phyloP scores from a whole-genome alignment of 257 asterid species.

The Forsythia viridissima region DNA sequence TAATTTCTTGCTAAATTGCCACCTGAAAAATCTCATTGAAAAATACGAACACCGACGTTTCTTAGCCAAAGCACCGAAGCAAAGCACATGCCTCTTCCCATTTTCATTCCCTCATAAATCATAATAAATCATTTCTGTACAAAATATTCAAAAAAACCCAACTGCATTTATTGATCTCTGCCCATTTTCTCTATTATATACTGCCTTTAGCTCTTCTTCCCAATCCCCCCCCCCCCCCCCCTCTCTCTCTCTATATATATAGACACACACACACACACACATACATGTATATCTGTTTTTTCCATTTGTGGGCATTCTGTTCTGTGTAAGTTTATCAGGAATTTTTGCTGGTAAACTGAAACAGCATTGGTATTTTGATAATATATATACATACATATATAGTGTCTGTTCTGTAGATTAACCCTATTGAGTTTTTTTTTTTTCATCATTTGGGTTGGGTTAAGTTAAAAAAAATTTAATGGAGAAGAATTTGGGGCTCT shows the following conservation, averaged over 20 bases:
- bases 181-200: constrained; percentile 40
- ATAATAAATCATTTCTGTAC: neutral
- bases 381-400: neutral
- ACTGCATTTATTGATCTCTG: constrained; percentile 39
- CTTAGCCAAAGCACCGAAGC: constrained; percentile 37
- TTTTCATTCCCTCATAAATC: constrained; percentile 2
- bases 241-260: constrained; percentile 4
- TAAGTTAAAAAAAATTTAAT: neutral
- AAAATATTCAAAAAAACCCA: constrained; percentile 1
- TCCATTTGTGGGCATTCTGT: neutral
- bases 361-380: constrained; percentile 24
- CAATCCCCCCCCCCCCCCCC: neutral
- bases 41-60: constrained; percentile 7
- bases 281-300: too few species aligned
- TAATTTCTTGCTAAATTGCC: constrained; percentile 23
- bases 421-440: constrained; percentile 7
- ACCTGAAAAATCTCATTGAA: neutral
- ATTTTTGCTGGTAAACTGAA: constrained; percentile 25
- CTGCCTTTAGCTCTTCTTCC: constrained; percentile 10
- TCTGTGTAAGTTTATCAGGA: constrained; percentile 16
- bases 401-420: neutral
- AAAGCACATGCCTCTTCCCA: constrained; percentile 47
- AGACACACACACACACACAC: too few species aligned
- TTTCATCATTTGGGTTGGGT: constrained; percentile 17
- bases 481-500: constrained; percentile 32